phyloP scores from a whole-genome alignment of 345 rosid genomes.

The Moringa oleifera region DNA sequence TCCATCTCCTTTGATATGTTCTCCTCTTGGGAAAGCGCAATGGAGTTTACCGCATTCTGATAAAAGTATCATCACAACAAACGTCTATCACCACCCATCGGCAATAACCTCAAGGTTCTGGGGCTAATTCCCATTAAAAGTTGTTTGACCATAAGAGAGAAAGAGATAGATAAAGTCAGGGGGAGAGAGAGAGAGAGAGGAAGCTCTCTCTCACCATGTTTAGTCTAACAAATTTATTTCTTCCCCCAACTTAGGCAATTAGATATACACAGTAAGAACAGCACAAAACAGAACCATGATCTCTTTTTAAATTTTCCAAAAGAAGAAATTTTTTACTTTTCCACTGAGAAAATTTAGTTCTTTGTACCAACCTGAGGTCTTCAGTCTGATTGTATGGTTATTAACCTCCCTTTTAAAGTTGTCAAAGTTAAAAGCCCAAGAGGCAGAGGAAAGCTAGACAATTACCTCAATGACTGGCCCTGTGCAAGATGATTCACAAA shows the following conservation, averaged over 20 bases:
- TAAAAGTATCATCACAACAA: conserved; percentile 19
- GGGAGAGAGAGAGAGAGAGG: no score
- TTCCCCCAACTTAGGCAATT: no score
- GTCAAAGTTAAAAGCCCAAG: neutral
- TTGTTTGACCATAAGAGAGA: neutral
- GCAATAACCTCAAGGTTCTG: neutral
- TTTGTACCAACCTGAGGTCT: no score
- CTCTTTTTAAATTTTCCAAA: no score
- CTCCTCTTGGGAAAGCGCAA: conserved; percentile 25
- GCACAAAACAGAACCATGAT: no score
- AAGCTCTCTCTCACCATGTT: no score
- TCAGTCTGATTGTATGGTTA: no score
- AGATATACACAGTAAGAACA: no score
- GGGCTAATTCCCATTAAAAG: neutral
- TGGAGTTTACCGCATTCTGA: conserved; percentile 36
- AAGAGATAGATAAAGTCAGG: neutral
- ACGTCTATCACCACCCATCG: neutral
- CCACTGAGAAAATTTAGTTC: no score
- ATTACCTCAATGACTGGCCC: conserved; percentile 43
- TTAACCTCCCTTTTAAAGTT: neutral
- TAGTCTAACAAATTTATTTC: no score
- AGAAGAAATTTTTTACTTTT: no score
- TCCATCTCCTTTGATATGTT: conserved; percentile 20
- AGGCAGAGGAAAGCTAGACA: conserved; percentile 9
- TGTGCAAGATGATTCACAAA: conserved; percentile 32